phyloP scores from a whole-genome alignment of 768 basidiomycete genomes.

The Terana coerulea region DNA sequence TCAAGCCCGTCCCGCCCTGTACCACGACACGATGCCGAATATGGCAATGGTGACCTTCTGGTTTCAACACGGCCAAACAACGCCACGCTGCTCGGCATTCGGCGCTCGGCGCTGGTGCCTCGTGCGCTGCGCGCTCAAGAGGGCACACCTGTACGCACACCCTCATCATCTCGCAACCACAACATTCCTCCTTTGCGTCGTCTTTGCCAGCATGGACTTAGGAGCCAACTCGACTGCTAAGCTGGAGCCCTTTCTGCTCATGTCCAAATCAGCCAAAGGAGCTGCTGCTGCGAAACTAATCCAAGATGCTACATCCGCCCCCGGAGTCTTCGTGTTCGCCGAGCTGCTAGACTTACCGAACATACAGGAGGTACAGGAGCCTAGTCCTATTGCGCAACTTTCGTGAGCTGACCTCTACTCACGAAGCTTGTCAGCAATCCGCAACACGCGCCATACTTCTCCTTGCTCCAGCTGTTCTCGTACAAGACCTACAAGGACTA shows the following conservation, averaged over 20 bases:
- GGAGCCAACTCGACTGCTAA: conserved; percentile 61
- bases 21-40: too few species aligned
- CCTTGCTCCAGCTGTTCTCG: conserved; percentile 81
- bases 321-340: conserved; percentile 89
- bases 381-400: background rate
- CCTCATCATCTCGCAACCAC: background rate
- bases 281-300: conserved; percentile 89
- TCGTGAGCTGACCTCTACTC: background rate
- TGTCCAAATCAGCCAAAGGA: conserved; percentile 89
- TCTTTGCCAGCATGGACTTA: conserved; percentile 49
- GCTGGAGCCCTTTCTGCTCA: conserved; percentile 86
- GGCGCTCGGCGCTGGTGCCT: background rate
- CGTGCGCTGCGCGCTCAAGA: too few species aligned
- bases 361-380: conserved; percentile 74
- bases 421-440: conserved; percentile 63
- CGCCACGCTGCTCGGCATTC: background rate
- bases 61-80: conserved; percentile 10
- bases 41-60: conserved; percentile 1
- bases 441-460: conserved; percentile 56
- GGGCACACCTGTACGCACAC: background rate
- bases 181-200: background rate
- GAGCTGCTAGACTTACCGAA: conserved; percentile 82
- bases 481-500: conserved; percentile 88
- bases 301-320: conserved; percentile 81
- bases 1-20: too few species aligned